Base-by-base conservation (phyloP, 768 basidiomycete species). In the Termitomyces eurrhizus region DNA sequence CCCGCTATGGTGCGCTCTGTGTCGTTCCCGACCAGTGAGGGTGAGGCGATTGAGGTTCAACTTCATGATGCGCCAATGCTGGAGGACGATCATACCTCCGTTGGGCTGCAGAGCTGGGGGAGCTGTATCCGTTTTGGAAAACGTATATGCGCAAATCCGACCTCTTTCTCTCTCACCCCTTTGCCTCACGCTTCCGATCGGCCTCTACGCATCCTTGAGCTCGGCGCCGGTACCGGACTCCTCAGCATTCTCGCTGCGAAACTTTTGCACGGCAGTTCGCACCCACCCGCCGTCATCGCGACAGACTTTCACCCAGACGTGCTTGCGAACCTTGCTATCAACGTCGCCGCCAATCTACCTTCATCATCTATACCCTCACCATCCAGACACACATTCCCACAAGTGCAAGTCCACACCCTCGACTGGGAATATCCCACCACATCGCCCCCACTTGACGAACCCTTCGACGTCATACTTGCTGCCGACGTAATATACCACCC, bases 91-190 rank as follows among this genome's bases (percentile, higher is more conserved):
- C 87, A 92, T 69, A 91, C 89, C 11, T 86, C 85, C 18, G 90
- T 92, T 36, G 91, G 92, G 0, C 74, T 93, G 48, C 92, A 93
- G 71, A 92, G 89, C 67, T 93, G 92, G 92, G 90, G 85, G 9
- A 87, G 88, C 66, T 83, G 86, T 18, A 88, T 92, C 67, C 72
- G 90, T 39, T 78, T 94, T 51, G 86, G 85, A 1, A 81, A 87
- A 65, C 79, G 80, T 50, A 77, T 93, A 53, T 87, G 85, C 49
- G 69, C 73, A 9, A 67, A 76, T 44, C 82, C 86, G 3, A 66
- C 62, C 50, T 61, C 66, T 58, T 84, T 80, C 63, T 75, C 74
- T 13, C 63, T 81, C 54, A 26, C 64, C 5, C 64, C 67, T 29
- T 21, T n/a, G 7, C 16, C 44, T 21, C 39, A 36, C 56, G 29